phyloP scores from a whole-genome alignment of 768 basidiomycete species.

The Panus rudis region DNA sequence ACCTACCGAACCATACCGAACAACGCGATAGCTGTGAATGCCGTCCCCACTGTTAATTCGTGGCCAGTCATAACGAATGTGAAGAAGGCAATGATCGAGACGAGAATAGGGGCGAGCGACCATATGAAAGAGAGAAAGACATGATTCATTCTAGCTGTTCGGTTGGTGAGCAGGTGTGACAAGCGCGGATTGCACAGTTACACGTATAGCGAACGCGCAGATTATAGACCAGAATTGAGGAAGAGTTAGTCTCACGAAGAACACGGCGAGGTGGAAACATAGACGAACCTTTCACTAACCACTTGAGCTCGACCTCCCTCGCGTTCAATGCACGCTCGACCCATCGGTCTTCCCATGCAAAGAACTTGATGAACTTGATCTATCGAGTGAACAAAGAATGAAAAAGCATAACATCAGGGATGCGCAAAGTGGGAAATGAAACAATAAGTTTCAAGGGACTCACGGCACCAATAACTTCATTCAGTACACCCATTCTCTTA shows the following conservation, averaged over 20 bases:
- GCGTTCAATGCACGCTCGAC: constrained; percentile 57
- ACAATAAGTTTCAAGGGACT: constrained; percentile 12
- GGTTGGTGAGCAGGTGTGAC: background rate
- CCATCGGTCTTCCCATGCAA: constrained; percentile 78
- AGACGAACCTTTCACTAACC: constrained; percentile 61
- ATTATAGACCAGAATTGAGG: too few relatives aligned
- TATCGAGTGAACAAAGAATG: too few relatives aligned
- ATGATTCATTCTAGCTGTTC: constrained; percentile 59
- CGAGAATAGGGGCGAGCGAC: constrained; percentile 68
- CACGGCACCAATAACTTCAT: constrained; percentile 68
- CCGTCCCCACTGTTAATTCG: constrained; percentile 67
- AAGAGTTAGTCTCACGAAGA: background rate
- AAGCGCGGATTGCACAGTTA: too few relatives aligned
- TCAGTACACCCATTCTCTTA: constrained; percentile 70
- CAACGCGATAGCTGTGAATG: constrained; percentile 83
- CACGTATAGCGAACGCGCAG: too few relatives aligned
- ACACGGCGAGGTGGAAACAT: too few relatives aligned
- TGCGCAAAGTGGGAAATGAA: background rate
- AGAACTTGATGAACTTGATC: constrained; percentile 79
- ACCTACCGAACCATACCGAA: constrained; percentile 78
- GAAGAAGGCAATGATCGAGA: constrained; percentile 77
- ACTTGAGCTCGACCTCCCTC: constrained; percentile 62
- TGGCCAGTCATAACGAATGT: constrained; percentile 66
- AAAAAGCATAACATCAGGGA: too few relatives aligned
- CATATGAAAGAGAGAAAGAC: constrained; percentile 68